phyloP scores from a whole-genome alignment of 257 asterid species.

The Dorcoceras hygrometricum region DNA sequence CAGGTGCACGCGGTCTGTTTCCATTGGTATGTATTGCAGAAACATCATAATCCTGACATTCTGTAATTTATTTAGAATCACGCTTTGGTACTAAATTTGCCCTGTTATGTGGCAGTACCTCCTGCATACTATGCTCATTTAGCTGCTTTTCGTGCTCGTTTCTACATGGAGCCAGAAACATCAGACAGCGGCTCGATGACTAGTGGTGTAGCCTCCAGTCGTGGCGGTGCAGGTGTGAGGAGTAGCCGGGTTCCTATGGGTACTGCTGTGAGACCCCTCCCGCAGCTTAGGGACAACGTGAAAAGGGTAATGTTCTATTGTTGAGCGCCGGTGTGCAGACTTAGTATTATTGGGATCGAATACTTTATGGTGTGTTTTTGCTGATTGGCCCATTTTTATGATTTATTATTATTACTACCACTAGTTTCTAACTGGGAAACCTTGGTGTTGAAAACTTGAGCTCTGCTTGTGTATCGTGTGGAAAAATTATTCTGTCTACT shows the following conservation, averaged over 20 bases:
- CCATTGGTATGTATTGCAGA: slow-evolving; percentile 63
- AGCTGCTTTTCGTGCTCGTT: slow-evolving; percentile 96
- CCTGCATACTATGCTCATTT: slow-evolving; percentile 95
- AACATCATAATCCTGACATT: neutral
- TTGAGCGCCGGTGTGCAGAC: slow-evolving; percentile 20
- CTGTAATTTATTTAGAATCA: neutral
- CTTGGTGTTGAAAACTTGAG: neutral
- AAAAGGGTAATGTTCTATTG: slow-evolving; percentile 94
- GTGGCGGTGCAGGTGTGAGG: slow-evolving; percentile 60
- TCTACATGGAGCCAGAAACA: slow-evolving; percentile 88
- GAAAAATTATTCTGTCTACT: too few relatives aligned
- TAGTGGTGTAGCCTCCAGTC: slow-evolving; percentile 55
- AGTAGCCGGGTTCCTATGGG: slow-evolving; percentile 47
- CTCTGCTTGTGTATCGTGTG: neutral
- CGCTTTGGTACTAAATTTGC: neutral
- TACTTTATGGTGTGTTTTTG: neutral
- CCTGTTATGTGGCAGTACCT: slow-evolving; percentile 50
- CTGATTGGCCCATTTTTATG: neutral
- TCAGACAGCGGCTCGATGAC: slow-evolving; percentile 79
- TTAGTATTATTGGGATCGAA: neutral
- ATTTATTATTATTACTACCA: too few relatives aligned
- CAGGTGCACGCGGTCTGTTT: slow-evolving; percentile 91
- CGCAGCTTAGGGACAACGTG: slow-evolving; percentile 85
- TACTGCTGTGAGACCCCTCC: slow-evolving; percentile 83
- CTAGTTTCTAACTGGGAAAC: too few relatives aligned